These are phyloP conservation scores for Apiospora malaysiana DNA, from an alignment of 2,329 filamentous ascomycete species.

Conservation along the genomic window DNA sequence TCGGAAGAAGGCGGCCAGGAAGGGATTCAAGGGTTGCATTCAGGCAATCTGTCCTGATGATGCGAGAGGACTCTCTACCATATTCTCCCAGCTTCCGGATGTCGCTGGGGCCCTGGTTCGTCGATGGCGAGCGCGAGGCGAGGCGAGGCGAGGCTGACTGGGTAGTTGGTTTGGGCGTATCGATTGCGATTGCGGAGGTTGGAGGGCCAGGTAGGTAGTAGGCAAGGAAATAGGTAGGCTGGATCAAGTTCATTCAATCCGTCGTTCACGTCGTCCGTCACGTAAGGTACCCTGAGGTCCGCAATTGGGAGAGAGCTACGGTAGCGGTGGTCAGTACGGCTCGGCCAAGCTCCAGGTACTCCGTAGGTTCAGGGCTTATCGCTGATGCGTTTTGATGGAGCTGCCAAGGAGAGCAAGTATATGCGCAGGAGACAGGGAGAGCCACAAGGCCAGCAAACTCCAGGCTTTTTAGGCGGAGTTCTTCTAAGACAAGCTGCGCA, in stretches of 20 bases:
- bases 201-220: not conserved
- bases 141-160: not conserved
- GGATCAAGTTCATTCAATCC: not conserved
- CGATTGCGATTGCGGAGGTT: not conserved
- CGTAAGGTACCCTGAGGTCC: slow-evolving; percentile 18
- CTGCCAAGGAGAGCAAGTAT: not conserved
- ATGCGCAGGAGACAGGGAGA: not conserved
- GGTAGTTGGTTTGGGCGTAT: not conserved
- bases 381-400: slow-evolving; percentile 15
- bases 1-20: slow-evolving; percentile 97
- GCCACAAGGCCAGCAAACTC: slow-evolving; percentile 5
- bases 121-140: slow-evolving; percentile 4
- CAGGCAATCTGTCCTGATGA: slow-evolving; percentile 52
- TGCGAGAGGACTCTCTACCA: slow-evolving; percentile 18
- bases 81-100: slow-evolving; percentile 7
- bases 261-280: slow-evolving; percentile 12
- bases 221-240: not conserved
- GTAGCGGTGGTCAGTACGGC: not conserved
- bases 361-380: slow-evolving; percentile 16
- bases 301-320: slow-evolving; percentile 3
- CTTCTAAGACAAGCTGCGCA: not conserved
- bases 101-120: slow-evolving; percentile 3
- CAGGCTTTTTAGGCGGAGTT: not conserved
- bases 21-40: slow-evolving; percentile 99
- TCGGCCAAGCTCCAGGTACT: not conserved